Evolutionary conservation across 2,329 filamentous ascomycete genomes (phyloP).

Genomic region (Dactylonectria estremocensis): DNA sequence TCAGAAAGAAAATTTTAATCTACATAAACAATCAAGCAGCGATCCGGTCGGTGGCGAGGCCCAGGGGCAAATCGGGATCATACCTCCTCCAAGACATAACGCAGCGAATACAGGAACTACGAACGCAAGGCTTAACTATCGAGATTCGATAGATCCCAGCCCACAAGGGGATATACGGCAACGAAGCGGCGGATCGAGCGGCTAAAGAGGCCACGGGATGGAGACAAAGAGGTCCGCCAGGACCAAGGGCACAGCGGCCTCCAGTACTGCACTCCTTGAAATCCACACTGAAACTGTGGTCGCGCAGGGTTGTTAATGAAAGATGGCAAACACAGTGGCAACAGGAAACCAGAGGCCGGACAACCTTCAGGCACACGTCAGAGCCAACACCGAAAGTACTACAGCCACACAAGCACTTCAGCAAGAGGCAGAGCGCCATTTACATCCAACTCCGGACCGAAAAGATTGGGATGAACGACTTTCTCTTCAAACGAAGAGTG

Average conservation of each 20-base stretch:
- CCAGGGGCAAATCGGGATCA: constrained; percentile 18
- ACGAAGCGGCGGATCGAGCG: constrained; percentile 12
- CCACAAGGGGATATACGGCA: constrained; percentile 18
- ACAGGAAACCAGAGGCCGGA: not conserved
- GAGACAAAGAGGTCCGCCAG: not conserved
- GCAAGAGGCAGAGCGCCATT: constrained; percentile 20
- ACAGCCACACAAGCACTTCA: constrained; percentile 18
- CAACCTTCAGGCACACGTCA: constrained; percentile 1
- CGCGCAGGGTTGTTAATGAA: not conserved
- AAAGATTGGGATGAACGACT: constrained; percentile 26
- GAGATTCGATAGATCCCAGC: constrained; percentile 12
- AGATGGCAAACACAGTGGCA: not conserved
- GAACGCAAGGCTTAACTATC: not conserved
- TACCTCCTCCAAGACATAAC: constrained; percentile 21
- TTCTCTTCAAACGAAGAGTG: constrained; percentile 34
- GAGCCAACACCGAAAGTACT: constrained; percentile 10
- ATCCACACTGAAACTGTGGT: not conserved
- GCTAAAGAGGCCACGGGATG: not conserved
- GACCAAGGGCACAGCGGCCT: not conserved
- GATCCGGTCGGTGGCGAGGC: constrained; percentile 14
- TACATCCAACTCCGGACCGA: constrained; percentile 22
- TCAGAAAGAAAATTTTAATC: constrained; percentile 10
- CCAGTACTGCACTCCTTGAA: not conserved
- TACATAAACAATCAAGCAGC: constrained; percentile 30
- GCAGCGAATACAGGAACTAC: constrained; percentile 7